Base-by-base conservation (phyloP, 1,139 yeast genomes). In the Saccharomyces hybrid region DNA sequence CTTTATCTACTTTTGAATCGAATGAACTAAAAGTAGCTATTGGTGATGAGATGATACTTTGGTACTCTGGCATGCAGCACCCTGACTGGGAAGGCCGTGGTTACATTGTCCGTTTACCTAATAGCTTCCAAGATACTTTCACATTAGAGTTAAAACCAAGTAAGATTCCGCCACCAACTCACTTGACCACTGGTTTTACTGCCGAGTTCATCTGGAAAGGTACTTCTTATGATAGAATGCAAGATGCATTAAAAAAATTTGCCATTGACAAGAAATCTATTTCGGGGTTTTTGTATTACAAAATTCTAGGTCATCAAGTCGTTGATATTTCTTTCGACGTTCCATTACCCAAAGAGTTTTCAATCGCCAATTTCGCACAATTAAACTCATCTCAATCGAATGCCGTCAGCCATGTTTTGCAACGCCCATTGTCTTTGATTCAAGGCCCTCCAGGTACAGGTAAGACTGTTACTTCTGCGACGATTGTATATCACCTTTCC, bases 401-500 rank as follows among this genome's bases (percentile, higher is more conserved):
- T 64, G 97, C 97, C 0, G 91, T 91, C 27, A 76, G 79, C 55
- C 73, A 81, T 5, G 96, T 86, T 1, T 72, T 91, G 57, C 80
- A 79, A 63, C 76, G 83, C 62, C 96, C 96, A 1, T 75, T 91
- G 48, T 82, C 96, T 6, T 77, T 91, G 63, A 90, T 91, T 60
- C 98, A 91, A 70, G 98, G 98, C 20, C 98, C 98, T n/a, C 98
- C 98, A 14, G 71, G 71, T 51, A 91, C 98, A 0, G 98, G 98
- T 67, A 91, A 91, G 68, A 91, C 98, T 0, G 96, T 89, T 13
- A 90, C 96, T 0, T 88, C 96, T 0, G 95, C 96, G 3, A 85
- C 96, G 0, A 88, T 91, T 59, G 81, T 90, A 28, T 86, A 87
- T 64, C 96, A 89, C 64, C 73, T 90, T 57, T 77, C 83, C 2